These are phyloP conservation scores for Vitrella brassicaformis DNA, from an alignment of 73 alveolate genomes.

Conservation along the genomic window DNA sequence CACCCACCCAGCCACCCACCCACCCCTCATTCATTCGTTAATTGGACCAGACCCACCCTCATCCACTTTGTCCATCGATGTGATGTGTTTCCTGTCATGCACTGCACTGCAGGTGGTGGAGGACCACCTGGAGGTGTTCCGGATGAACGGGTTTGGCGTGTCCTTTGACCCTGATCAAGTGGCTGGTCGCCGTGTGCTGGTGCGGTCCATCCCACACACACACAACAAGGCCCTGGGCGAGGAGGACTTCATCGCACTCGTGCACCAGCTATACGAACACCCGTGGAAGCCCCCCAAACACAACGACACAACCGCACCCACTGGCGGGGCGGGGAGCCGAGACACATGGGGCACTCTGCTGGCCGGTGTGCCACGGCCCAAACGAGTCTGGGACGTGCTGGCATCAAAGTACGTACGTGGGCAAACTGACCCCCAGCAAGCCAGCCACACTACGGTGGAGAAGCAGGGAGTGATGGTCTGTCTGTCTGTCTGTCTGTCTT, in stretches of 20 bases:
- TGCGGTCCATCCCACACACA: not conserved
- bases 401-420: no score
- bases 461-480: not conserved
- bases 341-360: not conserved
- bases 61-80: not conserved
- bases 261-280: not conserved
- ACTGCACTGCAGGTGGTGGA: not conserved
- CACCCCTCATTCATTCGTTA: not conserved
- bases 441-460: not conserved
- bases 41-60: no score
- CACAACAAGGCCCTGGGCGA: not conserved
- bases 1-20: not conserved
- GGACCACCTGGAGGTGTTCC: constrained; percentile 29
- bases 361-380: no score
- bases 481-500: not conserved
- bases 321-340: not conserved
- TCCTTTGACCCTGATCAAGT: not conserved
- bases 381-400: no score
- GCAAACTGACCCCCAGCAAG: no score
- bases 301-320: not conserved
- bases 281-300: not conserved
- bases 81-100: constrained; percentile 25
- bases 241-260: not conserved
- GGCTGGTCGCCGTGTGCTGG: not conserved
- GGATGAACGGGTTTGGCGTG: constrained; percentile 43